These are phyloP conservation scores for Myxozyma geophila DNA, from an alignment of 805 yeast genomes.

Conservation along the genomic window DNA sequence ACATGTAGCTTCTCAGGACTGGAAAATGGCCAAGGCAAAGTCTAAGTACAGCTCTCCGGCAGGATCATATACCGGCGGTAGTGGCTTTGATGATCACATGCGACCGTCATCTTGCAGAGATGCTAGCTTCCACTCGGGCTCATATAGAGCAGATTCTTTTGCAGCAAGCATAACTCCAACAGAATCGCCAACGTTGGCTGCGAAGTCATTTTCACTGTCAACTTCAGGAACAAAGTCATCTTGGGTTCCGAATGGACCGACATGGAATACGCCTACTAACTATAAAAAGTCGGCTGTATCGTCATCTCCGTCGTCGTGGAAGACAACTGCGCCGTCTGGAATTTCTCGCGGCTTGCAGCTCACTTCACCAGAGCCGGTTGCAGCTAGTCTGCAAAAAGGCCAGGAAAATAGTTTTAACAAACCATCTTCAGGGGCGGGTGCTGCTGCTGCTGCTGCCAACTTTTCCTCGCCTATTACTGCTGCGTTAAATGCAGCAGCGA, in stretches of 20 bases:
- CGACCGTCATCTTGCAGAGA: conserved; percentile 16
- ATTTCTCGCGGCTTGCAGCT: conserved; percentile 27
- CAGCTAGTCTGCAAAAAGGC: neutral
- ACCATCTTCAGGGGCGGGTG: neutral
- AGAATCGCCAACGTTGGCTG: conserved; percentile 3
- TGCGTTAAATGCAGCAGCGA: neutral
- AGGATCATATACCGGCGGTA: conserved; percentile 17
- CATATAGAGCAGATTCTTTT: conserved; percentile 6
- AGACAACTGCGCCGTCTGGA: conserved; percentile 21
- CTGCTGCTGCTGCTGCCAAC: neutral
- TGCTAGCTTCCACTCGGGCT: neutral
- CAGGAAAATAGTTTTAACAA: neutral
- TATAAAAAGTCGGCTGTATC: neutral
- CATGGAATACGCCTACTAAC: neutral
- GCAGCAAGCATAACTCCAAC: conserved; percentile 11
- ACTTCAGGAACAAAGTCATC: neutral
- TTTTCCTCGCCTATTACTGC: neutral
- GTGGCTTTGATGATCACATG: conserved; percentile 13
- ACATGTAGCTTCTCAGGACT: conserved; percentile 2
- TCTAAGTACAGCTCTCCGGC: conserved; percentile 13
- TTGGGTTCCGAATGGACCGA: neutral
- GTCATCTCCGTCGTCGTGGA: conserved; percentile 1
- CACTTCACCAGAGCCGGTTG: neutral
- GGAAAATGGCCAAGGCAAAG: conserved; percentile 28
- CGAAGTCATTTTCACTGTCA: conserved; percentile 1